Evolutionary conservation across 768 basidiomycete genomes (phyloP).

Genomic region (Grammothele lineata): DNA sequence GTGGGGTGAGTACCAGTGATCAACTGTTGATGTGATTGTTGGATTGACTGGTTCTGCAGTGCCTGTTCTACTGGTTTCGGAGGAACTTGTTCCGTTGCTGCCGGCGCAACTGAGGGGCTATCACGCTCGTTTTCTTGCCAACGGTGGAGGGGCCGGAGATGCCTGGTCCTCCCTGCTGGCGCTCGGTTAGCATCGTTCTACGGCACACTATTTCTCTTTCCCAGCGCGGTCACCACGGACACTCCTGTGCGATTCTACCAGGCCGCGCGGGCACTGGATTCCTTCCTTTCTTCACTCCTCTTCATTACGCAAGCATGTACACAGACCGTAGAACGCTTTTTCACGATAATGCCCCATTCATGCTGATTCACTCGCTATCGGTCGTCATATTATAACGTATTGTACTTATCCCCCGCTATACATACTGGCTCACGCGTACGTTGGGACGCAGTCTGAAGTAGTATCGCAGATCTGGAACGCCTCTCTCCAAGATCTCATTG

Average conservation of each 20-base stretch:
- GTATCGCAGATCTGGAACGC: too few species aligned
- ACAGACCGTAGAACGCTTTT: not conserved
- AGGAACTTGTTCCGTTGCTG: slow-evolving; percentile 81
- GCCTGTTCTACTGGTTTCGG: slow-evolving; percentile 78
- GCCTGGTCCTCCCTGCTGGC: not conserved
- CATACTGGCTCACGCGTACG: not conserved
- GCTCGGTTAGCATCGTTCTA: not conserved
- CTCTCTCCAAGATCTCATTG: too few species aligned
- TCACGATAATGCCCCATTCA: not conserved
- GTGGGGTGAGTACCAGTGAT: slow-evolving; percentile 71
- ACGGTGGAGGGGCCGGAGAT: too few species aligned
- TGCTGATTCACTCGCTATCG: not conserved
- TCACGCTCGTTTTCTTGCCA: too few species aligned
- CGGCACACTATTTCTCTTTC: not conserved
- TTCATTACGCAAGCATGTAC: too few species aligned
- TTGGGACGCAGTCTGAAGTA: too few species aligned
- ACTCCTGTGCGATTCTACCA: too few species aligned
- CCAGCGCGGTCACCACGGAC: not conserved
- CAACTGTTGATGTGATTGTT: not conserved
- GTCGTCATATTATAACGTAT: slow-evolving; percentile 8
- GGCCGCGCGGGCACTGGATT: too few species aligned
- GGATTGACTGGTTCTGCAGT: slow-evolving; percentile 49
- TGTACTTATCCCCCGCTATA: slow-evolving; percentile 2
- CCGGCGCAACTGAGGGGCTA: slow-evolving; percentile 68
- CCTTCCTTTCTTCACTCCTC: too few species aligned